phyloP scores from a whole-genome alignment of 352 stramenopile genomes.

The Phytophthora constricta region DNA sequence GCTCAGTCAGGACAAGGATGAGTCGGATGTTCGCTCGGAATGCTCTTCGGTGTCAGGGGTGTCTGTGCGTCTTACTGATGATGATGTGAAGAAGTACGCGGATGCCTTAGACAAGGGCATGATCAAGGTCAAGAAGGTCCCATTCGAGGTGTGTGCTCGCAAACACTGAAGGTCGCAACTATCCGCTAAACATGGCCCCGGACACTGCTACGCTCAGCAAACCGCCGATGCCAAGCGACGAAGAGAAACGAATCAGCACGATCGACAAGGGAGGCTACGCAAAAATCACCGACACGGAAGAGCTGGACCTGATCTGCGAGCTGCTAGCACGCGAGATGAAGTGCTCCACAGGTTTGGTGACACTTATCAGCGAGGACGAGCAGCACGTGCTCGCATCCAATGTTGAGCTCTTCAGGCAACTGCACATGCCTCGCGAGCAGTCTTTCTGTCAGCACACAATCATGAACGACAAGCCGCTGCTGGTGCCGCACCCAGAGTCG shows the following conservation, averaged over 20 bases:
- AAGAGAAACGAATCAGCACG: conserved; percentile 39
- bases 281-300: conserved; percentile 56
- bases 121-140: conserved; percentile 30
- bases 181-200: conserved; percentile 44
- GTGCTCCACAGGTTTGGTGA: conserved; percentile 61
- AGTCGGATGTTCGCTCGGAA: conserved; percentile 20
- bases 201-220: conserved; percentile 26
- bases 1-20: conserved; percentile 49
- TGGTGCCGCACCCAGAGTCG: conserved; percentile 59
- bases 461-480: conserved; percentile 65
- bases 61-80: conserved; percentile 29
- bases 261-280: conserved; percentile 49
- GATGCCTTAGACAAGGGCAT: conserved; percentile 42
- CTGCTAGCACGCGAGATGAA: conserved; percentile 61
- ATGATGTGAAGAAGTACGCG: conserved; percentile 38
- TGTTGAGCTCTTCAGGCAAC: conserved; percentile 30
- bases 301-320: conserved; percentile 70
- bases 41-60: conserved; percentile 24
- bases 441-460: conserved; percentile 76
- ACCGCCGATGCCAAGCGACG: conserved; percentile 46
- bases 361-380: conserved; percentile 59
- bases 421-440: conserved; percentile 59
- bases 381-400: conserved; percentile 55
- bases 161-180: conserved; percentile 43
- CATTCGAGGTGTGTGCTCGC: conserved; percentile 43